Conservation (phyloP, 352 stramenopile species). For the Globisporangium acanthophoron region DNA sequence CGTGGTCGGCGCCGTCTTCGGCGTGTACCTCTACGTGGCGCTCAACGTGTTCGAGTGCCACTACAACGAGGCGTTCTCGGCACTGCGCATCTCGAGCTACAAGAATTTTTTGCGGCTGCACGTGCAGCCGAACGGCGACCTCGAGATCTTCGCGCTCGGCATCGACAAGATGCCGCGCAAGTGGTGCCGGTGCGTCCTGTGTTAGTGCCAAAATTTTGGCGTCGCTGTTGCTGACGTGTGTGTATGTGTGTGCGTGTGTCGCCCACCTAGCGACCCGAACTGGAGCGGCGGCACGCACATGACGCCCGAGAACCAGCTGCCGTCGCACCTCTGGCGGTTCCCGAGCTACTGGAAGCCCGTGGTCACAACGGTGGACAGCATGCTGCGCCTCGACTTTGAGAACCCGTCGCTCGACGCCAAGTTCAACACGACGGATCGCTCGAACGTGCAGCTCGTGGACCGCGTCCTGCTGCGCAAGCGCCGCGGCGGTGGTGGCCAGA, state of each 20-base stretch:
- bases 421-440: constrained; percentile 73
- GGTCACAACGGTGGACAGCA: constrained; percentile 78
- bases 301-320: constrained; percentile 48
- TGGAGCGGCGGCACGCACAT: constrained; percentile 67
- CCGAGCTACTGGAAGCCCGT: constrained; percentile 83
- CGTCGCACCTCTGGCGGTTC: constrained; percentile 62
- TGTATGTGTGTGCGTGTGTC: background rate
- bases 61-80: constrained; percentile 89
- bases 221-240: too few species aligned
- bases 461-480: constrained; percentile 49
- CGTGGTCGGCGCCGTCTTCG: constrained; percentile 76
- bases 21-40: constrained; percentile 78
- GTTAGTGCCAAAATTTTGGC: too few species aligned
- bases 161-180: constrained; percentile 89
- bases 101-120: constrained; percentile 87
- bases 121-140: constrained; percentile 62
- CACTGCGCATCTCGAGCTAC: constrained; percentile 84
- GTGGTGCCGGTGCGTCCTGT: constrained; percentile 57
- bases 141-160: constrained; percentile 79
- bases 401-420: constrained; percentile 68
- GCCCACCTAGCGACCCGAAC: constrained; percentile 41
- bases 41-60: constrained; percentile 83
- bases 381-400: constrained; percentile 82
- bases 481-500: background rate
- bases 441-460: constrained; percentile 79